Conservation (phyloP, 2,329 filamentous ascomycete species). For the Neurospora sp. region DNA sequence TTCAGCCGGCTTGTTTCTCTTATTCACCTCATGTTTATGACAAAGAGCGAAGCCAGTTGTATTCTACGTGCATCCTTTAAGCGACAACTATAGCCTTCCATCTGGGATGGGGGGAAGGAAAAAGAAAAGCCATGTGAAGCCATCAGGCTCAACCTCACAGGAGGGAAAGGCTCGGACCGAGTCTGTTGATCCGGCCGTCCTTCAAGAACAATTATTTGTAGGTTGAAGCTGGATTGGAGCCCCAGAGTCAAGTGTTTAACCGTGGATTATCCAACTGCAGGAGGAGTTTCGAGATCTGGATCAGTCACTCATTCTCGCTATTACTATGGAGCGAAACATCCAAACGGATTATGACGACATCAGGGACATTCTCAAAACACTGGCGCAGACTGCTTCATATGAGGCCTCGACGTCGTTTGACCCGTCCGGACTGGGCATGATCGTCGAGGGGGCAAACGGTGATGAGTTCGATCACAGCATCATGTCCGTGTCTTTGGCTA, state of each 20-base stretch:
- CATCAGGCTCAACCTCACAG: neutral
- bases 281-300: conserved; percentile 68
- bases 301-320: conserved; percentile 64
- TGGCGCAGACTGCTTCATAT: conserved; percentile 51
- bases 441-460: conserved; percentile 9
- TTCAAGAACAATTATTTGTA: neutral
- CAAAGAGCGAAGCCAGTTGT: neutral
- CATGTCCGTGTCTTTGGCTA: conserved; percentile 9
- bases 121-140: neutral
- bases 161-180: neutral
- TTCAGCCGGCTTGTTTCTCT: neutral
- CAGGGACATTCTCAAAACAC: conserved; percentile 47
- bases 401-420: conserved; percentile 67
- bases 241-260: neutral
- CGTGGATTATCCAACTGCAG: conserved; percentile 3
- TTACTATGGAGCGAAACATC: conserved; percentile 65
- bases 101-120: neutral
- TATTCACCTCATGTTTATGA: neutral
- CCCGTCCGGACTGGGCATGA: conserved; percentile 54
- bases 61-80: neutral
- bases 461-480: conserved; percentile 2
- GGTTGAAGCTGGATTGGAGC: neutral
- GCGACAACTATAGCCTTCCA: neutral
- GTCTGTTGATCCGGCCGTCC: neutral
- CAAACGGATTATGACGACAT: conserved; percentile 42